phyloP scores from a whole-genome alignment of 371 early-diverging fungal genomes.

The Mucor mucedo region DNA sequence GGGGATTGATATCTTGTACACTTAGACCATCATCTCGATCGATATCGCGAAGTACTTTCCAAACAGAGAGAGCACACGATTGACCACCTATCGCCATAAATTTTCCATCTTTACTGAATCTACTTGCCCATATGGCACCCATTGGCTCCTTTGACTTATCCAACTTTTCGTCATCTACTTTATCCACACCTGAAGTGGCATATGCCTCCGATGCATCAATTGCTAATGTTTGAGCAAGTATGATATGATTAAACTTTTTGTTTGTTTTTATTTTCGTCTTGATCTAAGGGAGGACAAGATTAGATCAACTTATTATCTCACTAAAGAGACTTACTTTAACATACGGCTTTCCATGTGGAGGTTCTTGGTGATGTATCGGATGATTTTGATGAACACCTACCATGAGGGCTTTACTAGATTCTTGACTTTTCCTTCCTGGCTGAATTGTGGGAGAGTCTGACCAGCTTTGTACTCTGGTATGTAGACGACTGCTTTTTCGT shows the following conservation, averaged over 20 bases:
- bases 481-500: background rate
- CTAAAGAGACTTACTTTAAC: constrained; percentile 36
- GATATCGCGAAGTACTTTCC: constrained; percentile 59
- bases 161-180: constrained; percentile 1
- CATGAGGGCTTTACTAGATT: constrained; percentile 6
- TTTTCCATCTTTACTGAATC: constrained; percentile 79
- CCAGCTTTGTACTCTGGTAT: constrained; percentile 23
- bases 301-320: too few species aligned
- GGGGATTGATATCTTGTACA: constrained; percentile 27
- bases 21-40: constrained; percentile 32
- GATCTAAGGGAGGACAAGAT: constrained; percentile 20
- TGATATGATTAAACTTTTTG: constrained; percentile 34
- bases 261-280: constrained; percentile 40
- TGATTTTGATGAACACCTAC: constrained; percentile 23
- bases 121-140: constrained; percentile 58
- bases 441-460: constrained; percentile 6
- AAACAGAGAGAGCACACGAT: constrained; percentile 73
- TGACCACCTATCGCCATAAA: constrained; percentile 84
- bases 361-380: constrained; percentile 6
- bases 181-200: background rate
- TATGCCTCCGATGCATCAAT: constrained; percentile 16
- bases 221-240: constrained; percentile 44
- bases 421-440: constrained; percentile 7
- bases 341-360: constrained; percentile 37
- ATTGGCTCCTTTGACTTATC: constrained; percentile 12